phyloP scores from a whole-genome alignment of 352 stramenopile genomes.

The Phytophthora pinifolia region DNA sequence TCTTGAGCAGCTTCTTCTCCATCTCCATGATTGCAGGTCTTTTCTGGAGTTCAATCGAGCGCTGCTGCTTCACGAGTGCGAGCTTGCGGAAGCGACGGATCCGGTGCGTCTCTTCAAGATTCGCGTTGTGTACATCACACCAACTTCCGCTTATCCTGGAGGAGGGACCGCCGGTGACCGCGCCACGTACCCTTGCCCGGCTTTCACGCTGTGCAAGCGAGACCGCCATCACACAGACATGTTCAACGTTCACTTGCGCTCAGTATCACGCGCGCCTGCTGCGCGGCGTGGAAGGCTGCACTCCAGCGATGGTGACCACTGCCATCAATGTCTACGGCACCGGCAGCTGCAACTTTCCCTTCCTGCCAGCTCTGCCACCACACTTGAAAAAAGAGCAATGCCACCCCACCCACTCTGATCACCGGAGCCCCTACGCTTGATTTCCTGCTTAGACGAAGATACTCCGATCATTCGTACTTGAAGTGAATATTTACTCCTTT shows the following conservation, averaged over 20 bases:
- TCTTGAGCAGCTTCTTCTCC: slow-evolving; percentile 85
- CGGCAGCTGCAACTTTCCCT: background rate
- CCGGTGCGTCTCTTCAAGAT: slow-evolving; percentile 26
- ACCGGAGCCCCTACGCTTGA: too few relatives aligned
- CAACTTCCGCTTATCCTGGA: background rate
- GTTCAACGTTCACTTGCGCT: background rate
- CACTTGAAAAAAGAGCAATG: too few relatives aligned
- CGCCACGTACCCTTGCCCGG: background rate
- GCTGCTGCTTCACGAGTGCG: slow-evolving; percentile 2
- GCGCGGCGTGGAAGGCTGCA: background rate
- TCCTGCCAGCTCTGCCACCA: too few relatives aligned
- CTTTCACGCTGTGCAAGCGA: slow-evolving; percentile 2
- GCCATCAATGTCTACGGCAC: background rate
- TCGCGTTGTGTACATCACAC: background rate
- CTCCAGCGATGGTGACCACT: background rate
- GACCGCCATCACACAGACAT: slow-evolving; percentile 6
- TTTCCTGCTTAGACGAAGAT: too few relatives aligned
- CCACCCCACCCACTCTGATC: too few relatives aligned
- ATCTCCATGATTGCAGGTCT: slow-evolving; percentile 76
- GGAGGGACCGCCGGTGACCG: too few relatives aligned
- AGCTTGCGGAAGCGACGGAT: slow-evolving; percentile 3
- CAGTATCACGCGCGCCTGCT: background rate
- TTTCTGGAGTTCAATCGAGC: too few relatives aligned
- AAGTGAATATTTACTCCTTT: too few relatives aligned
- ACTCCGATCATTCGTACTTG: too few relatives aligned